Conservation (phyloP, 163 green algal species). For the Chlamydomonas reinhardtii region DNA sequence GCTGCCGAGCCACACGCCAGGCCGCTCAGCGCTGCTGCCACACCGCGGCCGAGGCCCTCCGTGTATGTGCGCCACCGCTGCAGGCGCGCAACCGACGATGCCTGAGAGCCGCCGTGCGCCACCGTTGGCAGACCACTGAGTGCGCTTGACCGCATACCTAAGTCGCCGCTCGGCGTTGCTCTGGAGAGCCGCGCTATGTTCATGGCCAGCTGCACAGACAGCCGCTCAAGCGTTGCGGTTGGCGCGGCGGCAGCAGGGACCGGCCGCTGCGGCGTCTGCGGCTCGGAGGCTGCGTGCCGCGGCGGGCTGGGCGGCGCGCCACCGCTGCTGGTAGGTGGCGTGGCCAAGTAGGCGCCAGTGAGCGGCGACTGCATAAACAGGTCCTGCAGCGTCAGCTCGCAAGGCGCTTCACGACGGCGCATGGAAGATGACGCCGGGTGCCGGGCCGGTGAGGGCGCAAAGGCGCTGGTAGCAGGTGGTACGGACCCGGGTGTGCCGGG, state of each 20-base stretch:
- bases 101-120: too few species aligned
- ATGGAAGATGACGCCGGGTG: background rate
- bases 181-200: constrained; percentile 22
- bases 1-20: too few species aligned
- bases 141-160: too few species aligned
- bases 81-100: too few species aligned
- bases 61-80: too few species aligned
- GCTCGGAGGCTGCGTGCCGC: background rate
- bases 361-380: constrained; percentile 35
- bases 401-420: too few species aligned
- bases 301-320: constrained; percentile 1
- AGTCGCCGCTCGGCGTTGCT: too few species aligned
- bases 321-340: constrained; percentile 4
- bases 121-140: too few species aligned
- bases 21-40: too few species aligned
- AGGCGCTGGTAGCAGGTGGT: background rate
- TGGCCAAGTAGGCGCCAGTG: constrained; percentile 3
- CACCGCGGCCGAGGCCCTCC: too few species aligned
- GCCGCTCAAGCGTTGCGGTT: constrained; percentile 3
- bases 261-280: background rate
- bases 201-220: constrained; percentile 22
- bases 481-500: background rate
- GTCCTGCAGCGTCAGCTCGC: constrained; percentile 22
- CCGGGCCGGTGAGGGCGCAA: too few species aligned
- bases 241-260: background rate